Base-by-base conservation (phyloP, 306 rosid species). In the Fragaria nilgerrensis region DNA sequence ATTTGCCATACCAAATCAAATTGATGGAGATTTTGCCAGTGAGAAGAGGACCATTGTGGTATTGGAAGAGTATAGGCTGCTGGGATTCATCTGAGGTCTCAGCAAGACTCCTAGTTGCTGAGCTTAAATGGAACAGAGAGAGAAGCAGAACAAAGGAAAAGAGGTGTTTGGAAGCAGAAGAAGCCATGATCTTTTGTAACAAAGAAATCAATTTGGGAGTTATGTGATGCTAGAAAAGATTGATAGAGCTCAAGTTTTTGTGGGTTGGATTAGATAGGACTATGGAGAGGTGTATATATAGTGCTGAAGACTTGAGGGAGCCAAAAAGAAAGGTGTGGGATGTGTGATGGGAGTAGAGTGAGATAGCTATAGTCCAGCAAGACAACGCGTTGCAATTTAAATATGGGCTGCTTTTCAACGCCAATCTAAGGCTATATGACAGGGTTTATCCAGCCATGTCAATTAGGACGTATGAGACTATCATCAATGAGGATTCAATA, bases 1-100 rank as follows among this genome's bases (percentile, higher is more conserved):
- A 93, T 8, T 78, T 84, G 3, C 94, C 98, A 61, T 93, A 93
- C 94, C 94, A 93, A 3, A 90, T 86, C 20, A 92, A 86, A 75
- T 92, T 89, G 74, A 90, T 41, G 70, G 94, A 76, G 81, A 85
- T 67, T 45, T 85, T 82, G 0, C 93, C 91, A 0, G 73, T 43
- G 9, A 93, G 90, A 37, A 93, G 94, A 69, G 91, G 83, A 44
- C 96, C 97, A 32, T 85, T 86, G 82, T 93, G 97, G 90, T 90
- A 93, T 65, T 88, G 84, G 70, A 93, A 91, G 2, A 79, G 77
- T 5, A 90, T 3, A 5, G 73, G 71, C 7, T 84, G 76, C 19
- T 86, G 84, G 50, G 81, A 75, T 39, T 83, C 70, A 6, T 82
- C 37, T 0, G 89, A 84, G 32, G 75, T 71, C 7, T 68, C 70